Base-by-base conservation (phyloP, 257 asterid species). In the Apocynum venetum region DNA sequence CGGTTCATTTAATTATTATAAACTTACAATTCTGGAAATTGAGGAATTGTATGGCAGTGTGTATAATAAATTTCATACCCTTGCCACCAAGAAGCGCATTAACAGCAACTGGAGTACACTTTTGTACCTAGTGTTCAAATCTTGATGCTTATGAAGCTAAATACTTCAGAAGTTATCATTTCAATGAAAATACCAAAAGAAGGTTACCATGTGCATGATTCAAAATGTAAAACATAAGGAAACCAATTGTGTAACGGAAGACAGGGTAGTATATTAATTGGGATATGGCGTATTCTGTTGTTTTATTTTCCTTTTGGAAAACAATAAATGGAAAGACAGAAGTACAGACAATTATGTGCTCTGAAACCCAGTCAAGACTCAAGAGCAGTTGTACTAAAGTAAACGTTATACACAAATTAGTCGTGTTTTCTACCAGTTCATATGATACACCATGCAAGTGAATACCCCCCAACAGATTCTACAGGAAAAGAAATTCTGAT, bases 401-500 rank as follows among this genome's bases (percentile, higher is more conserved):
- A 66, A 15, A 66, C 47, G 38, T 38, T 25, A 65, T 40, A 65
- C 71, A 65, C 12, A 5, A 66, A 40, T 3, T 0, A 19, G 35
- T 15, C 11, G 12, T 7, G 71, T 66, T 66, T 66, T 17, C 71
- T 40, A 15, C n/a, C n/a, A n/a, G n/a, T n/a, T n/a, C n/a, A n/a
- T n/a, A n/a, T n/a, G n/a, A n/a, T n/a, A n/a, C 35, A 66, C 71
- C 49, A 41, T 66, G 17, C 71, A 65, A 65, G 48, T 13, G n/a
- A 38, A 14, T 65, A 25, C 71, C 4, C 49, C n/a, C 4, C 1
- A 40, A 14, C 12, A 40, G 35, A 15, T 66, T 66, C 46, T 14
- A 66, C 71, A 40, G 71, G 51, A 13, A 66, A 66, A 66, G 71
- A 40, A 66, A 41, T 49, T 40, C 31, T 15, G 71, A 66, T 40